These are phyloP conservation scores for Bolboschoenoplectus hybrid DNA, from an alignment of 202 grass and related monocot genomes.

Conservation along the genomic window DNA sequence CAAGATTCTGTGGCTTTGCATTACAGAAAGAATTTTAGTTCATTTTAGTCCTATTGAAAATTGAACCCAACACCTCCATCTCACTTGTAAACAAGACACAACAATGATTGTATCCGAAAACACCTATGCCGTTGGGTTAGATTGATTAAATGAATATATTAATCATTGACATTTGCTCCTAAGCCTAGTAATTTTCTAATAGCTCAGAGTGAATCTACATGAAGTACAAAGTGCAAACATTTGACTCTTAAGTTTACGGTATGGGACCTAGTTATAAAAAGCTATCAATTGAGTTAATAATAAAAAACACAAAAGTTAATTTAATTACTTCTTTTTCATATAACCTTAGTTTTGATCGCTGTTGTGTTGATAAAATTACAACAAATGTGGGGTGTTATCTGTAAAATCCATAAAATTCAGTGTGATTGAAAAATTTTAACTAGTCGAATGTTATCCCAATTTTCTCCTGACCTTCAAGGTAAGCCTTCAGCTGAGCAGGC, in stretches of 20 bases:
- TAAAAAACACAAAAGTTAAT: neutral
- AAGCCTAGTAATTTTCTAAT: neutral
- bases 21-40: neutral
- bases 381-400: neutral
- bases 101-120: neutral
- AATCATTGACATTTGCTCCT: neutral
- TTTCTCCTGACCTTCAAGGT: constrained; percentile 71
- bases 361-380: neutral
- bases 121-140: neutral
- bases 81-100: neutral
- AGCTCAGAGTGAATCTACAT: neutral
- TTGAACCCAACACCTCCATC: neutral
- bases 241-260: neutral
- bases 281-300: neutral
- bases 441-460: constrained; percentile 10
- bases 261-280: neutral
- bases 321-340: constrained; percentile 21
- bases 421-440: constrained; percentile 27
- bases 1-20: neutral
- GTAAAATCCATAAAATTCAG: constrained; percentile 2
- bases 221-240: neutral
- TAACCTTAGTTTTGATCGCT: neutral
- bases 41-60: neutral
- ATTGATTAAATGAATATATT: neutral
- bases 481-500: constrained; percentile 78